These are phyloP conservation scores for Xerocomus brunneocitrinus DNA, from an alignment of 768 basidiomycete species.

Conservation along the genomic window DNA sequence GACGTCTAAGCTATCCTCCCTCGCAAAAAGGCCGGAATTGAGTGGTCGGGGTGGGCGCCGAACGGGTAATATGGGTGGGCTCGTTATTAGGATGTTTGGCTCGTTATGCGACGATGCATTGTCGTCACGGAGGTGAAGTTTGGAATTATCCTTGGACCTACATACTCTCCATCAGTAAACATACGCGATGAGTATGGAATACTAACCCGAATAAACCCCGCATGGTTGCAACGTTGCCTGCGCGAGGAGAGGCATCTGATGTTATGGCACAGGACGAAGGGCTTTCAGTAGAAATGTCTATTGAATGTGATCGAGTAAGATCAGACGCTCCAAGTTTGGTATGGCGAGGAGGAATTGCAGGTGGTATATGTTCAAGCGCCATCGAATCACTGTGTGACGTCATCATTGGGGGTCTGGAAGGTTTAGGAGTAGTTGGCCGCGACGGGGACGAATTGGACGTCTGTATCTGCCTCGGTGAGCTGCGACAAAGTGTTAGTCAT, in stretches of 20 bases:
- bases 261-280: neutral
- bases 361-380: constrained; percentile 7
- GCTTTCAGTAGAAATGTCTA: constrained; percentile 1
- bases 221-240: constrained; percentile 35
- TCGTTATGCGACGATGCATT: constrained; percentile 18
- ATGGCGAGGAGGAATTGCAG: constrained; percentile 19
- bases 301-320: constrained; percentile 1
- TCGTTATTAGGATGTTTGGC: constrained; percentile 21
- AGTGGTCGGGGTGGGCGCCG: constrained; percentile 17
- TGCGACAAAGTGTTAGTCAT: constrained; percentile 3
- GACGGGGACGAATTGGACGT: constrained; percentile 10
- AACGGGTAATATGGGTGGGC: constrained; percentile 15
- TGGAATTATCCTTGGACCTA: constrained; percentile 25
- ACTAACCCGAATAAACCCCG: constrained; percentile 32
- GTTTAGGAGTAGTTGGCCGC: constrained; percentile 18
- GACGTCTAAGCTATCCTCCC: constrained; percentile 20
- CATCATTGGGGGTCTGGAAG: constrained; percentile 12
- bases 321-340: constrained; percentile 6
- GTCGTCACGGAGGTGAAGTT: constrained; percentile 10
- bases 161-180: neutral
- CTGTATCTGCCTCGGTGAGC: constrained; percentile 5
- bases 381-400: constrained; percentile 20
- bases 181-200: neutral
- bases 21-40: constrained; percentile 17
- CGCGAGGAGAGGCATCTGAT: constrained; percentile 6